These are phyloP conservation scores for Venturia pyrina DNA, from an alignment of 2,329 filamentous ascomycete species.

Conservation along the genomic window DNA sequence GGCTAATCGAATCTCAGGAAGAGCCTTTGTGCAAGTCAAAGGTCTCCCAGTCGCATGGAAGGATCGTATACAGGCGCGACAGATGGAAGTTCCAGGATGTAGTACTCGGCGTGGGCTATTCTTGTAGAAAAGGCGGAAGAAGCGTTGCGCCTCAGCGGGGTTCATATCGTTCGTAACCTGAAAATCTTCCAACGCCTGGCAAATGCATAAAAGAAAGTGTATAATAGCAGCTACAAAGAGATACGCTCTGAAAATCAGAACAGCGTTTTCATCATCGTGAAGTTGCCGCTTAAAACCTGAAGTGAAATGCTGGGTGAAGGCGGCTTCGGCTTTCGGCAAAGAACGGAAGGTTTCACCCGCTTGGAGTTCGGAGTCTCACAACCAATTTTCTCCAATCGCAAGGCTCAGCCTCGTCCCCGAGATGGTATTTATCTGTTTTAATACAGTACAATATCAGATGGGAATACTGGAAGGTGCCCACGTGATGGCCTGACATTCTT, in stretches of 20 bases:
- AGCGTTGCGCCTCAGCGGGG: background rate
- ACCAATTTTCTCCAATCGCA: background rate
- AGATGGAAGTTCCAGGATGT: background rate
- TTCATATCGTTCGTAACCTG: constrained; percentile 2
- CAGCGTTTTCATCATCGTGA: background rate
- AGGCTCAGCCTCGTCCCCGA: background rate
- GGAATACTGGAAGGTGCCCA: background rate
- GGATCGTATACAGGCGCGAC: background rate
- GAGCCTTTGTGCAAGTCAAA: background rate
- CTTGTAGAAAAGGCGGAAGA: background rate
- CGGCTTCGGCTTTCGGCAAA: background rate
- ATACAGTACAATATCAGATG: background rate
- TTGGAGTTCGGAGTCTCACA: background rate
- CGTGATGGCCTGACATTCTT: background rate
- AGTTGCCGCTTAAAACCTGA: background rate
- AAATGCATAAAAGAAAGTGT: background rate
- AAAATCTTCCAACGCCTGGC: background rate
- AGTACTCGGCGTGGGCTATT: background rate
- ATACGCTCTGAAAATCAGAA: background rate
- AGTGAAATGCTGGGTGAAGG: background rate
- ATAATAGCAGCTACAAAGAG: background rate
- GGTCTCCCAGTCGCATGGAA: background rate
- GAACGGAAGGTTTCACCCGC: background rate
- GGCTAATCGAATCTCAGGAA: background rate
- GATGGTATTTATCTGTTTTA: background rate